These are phyloP conservation scores for Tulasnella sp. DNA, from an alignment of 768 basidiomycete species.

Conservation along the genomic window DNA sequence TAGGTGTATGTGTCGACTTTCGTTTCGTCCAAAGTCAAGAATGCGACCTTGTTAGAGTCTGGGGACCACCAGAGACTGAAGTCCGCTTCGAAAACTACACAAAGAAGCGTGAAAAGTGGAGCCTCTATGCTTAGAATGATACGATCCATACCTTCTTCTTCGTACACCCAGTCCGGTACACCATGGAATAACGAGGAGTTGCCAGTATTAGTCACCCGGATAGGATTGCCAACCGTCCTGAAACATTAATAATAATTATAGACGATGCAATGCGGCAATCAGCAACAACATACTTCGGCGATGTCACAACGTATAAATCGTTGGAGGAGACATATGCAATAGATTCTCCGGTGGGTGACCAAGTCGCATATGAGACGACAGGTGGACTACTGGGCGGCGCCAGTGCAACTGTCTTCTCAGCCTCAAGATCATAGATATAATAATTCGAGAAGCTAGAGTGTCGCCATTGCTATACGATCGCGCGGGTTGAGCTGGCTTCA, in stretches of 20 bases:
- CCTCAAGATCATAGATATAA: slow-evolving; percentile 72
- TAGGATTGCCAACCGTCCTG: slow-evolving; percentile 33
- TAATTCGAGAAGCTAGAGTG: slow-evolving; percentile 85
- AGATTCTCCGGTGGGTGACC: slow-evolving; percentile 72
- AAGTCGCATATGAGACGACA: slow-evolving; percentile 64
- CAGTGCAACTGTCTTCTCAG: slow-evolving; percentile 59
- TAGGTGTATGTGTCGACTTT: slow-evolving; percentile 75
- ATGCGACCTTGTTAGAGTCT: slow-evolving; percentile 57
- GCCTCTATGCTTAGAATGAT: background rate
- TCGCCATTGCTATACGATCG: slow-evolving; percentile 70
- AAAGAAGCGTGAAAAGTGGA: background rate
- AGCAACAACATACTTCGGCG: slow-evolving; percentile 41
- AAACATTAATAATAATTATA: background rate
- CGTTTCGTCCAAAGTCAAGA: slow-evolving; percentile 80
- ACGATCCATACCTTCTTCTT: slow-evolving; percentile 47
- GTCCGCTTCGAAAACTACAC: slow-evolving; percentile 50
- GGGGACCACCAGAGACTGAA: slow-evolving; percentile 90
- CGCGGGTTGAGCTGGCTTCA: background rate
- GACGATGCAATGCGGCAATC: background rate
- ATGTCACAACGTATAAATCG: slow-evolving; percentile 76
- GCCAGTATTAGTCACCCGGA: slow-evolving; percentile 73
- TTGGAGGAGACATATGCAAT: slow-evolving; percentile 81
- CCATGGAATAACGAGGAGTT: slow-evolving; percentile 83
- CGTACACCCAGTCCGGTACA: slow-evolving; percentile 96
- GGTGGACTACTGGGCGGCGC: slow-evolving; percentile 58